These are phyloP conservation scores for Nicotiana noctiflora DNA, from an alignment of 257 asterid species.

Conservation along the genomic window DNA sequence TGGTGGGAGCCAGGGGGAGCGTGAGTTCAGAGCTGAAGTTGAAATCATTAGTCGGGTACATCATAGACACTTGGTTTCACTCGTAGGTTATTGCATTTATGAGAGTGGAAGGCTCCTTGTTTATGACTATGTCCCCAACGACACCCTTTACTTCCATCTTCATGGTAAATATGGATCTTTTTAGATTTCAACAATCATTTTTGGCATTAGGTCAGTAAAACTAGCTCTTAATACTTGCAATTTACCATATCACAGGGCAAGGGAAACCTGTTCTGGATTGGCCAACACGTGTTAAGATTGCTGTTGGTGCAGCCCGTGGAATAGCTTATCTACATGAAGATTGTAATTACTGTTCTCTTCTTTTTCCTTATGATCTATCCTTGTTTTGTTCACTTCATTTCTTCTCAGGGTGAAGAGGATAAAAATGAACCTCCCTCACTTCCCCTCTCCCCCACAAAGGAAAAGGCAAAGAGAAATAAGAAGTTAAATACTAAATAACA, in stretches of 20 bases:
- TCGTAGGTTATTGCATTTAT: conserved; percentile 89
- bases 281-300: conserved; percentile 73
- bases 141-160: conserved; percentile 92
- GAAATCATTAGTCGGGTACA: conserved; percentile 90
- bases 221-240: conserved; percentile 7
- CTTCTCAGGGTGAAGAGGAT: not conserved
- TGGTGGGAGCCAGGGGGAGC: conserved; percentile 83
- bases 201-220: conserved; percentile 4
- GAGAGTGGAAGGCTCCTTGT: conserved; percentile 71
- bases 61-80: conserved; percentile 93
- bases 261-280: conserved; percentile 69
- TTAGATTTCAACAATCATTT: not conserved
- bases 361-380: not conserved
- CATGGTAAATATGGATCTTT: conserved; percentile 50
- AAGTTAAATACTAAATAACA: too few species aligned
- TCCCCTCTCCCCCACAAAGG: too few species aligned
- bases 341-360: conserved; percentile 37
- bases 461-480: too few species aligned
- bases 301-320: conserved; percentile 95
- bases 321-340: conserved; percentile 97
- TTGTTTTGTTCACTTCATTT: not conserved
- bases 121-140: conserved; percentile 72
- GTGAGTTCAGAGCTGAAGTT: conserved; percentile 94
- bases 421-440: not conserved
- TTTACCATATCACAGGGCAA: conserved; percentile 32